Evolutionary conservation across 345 rosid species (phyloP), one percentile per base, ranked within the genome.

Genomic region (Aegle marmelos): DNA sequence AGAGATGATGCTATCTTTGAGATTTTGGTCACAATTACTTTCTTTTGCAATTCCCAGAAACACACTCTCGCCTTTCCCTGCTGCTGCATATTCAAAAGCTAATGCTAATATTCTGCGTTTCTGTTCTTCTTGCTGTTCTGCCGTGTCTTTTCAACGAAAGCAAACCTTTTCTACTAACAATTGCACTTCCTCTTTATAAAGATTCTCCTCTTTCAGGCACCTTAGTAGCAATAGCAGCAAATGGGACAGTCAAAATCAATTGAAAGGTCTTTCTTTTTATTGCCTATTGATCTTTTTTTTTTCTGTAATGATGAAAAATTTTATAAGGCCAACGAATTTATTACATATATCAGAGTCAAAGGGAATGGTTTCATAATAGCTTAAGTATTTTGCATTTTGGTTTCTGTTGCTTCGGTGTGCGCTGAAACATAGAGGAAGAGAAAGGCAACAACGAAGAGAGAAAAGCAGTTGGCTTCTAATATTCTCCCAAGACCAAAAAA

Each of bases 121-220:
- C 39, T n/a, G 72, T 27, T 66, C 21, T 71, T 13, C 61, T 76
- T 75, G 60, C 64, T 9, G 48, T 34, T 13, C 22, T 53, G 75
- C 84, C 69, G 57, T 76, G 78, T 83, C 82, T 63, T 39, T 73
- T 54, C 78, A 68, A 58, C 76, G 36, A 31, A 76, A 39, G 4
- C 65, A 62, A 5, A 74, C 11, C 19, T 79, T 79, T 59, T 56
- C 74, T 48, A 74, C 81, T n/a, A n/a, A 57, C 19, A 22, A 64
- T 34, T 69, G 66, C 56, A 34, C 33, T 75, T 80, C 39, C 78
- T 21, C 60, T 74, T 48, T 78, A 81, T 37, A 72, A 16, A 58
- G 65, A 65, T 53, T 85, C 82, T 73, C 86, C 91, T 56, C 53
- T 87, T 84, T 56, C 88, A 79, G 90, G 95, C 88, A 30, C 37